Base-by-base conservation (phyloP, 768 basidiomycete species). In the Calocera cornea region DNA sequence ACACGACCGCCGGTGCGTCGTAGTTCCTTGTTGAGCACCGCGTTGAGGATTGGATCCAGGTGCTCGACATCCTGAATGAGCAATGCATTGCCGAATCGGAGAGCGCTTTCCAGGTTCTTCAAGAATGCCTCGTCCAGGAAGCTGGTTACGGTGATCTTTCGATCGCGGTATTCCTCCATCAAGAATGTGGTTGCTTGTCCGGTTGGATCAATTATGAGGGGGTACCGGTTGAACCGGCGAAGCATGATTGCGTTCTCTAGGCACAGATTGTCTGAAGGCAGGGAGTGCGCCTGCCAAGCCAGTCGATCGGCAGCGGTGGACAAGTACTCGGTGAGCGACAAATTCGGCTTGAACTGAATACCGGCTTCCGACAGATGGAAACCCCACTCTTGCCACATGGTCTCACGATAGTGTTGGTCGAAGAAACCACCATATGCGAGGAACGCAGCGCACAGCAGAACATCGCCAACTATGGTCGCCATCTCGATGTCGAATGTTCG, bases 231-330 rank as follows among this genome's bases (percentile, higher is more conserved):
- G 84, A 94, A 97, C 64, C 94, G 87, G 75, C 95, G 94, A 74
- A 99, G 85, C 93, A 98, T 98, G 77, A 98, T 94, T n/a, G 97
- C 97, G 74, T 99, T 99, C 79, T 98, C 97, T 0, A 91, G 92
- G 71, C 93, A 97, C 50, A 99, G 81, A 70, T 90, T 94, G 77
- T 99, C 95, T 3, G 92, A 87, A 0, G 97, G 97, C n/a, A 98
- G 81, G 0, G 92, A 88, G 73, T 93, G 94, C 34, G 92, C 89
- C 77, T 95, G 93, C 97, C 95, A 99, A 72, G 83, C 86, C 69
- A 97, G 83, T 47, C 95, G 89, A 74, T 98, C 92, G 74, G 98
- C 97, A 0, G 95, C 94, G 1, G 95, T 95, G 3, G 97, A 97
- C 40, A 98, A 83, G 76, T 95, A 99, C 73, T 99, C 97, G 0